Evolutionary conservation across 441 rosid species (phyloP), one percentile per base, ranked within the genome.

Genomic region (Populus trichocarpa): DNA sequence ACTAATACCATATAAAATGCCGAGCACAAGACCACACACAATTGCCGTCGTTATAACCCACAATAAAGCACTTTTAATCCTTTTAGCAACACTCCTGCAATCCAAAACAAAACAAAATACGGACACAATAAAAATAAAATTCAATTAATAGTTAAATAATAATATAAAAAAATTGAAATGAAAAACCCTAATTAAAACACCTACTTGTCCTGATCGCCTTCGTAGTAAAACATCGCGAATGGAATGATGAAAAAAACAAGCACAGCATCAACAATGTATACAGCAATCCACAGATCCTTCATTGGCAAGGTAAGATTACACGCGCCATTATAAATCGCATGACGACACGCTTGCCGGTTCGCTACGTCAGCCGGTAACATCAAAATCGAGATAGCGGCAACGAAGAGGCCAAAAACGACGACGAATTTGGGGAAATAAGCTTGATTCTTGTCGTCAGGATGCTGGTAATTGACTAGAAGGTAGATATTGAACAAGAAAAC

Each of bases 351-450:
- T 81, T 92, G 94, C 85, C 98, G 93, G 78, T 94, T 96, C 0
- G 99, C 98, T 33, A 96, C 98, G 82, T 96, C 99, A 0, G 99
- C 98, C n/a, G 99, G 99, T 12, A 96, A 83, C 98, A 96, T 96
- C 63, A 96, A 90, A 20, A 96, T 94, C 10, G 98, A 96, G 85
- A 96, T 92, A 81, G 85, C 85, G 22, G 99, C 92, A 75, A 96
- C 53, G 74, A 94, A 91, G 69, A 96, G 93, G n/a, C 99, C 97
- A 7, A 92, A 84, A 84, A 96, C 97, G 78, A 96, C 99, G 75
- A 96, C 95, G 85, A 91, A 80, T 86, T 96, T 96, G 72, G 99
- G 99, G 82, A 96, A 90, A 82, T 94, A 96, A 1, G 99, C 99
- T 84, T 96, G 99, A 86, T 96, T 96, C 9, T 93, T 96, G 72